Percentiles rank a stretch among this genome's conserved stretches.
These are phyloP conservation scores for Paecilomyces formosus DNA, from an alignment of 2,329 filamentous ascomycete species.

Conservation along the genomic window DNA sequence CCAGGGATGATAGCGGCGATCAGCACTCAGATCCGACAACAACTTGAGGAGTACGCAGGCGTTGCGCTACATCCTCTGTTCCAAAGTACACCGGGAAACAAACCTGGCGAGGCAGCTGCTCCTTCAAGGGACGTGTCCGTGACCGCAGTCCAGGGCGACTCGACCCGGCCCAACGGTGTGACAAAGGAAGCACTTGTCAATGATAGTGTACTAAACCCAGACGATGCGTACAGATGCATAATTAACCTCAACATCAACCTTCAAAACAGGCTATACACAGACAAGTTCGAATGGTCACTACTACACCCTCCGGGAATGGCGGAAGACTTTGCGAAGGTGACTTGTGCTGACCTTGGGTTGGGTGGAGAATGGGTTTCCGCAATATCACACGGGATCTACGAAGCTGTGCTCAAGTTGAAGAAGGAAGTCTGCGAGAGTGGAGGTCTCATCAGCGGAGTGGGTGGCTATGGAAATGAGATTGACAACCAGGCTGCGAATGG, in stretches of 20 bases:
- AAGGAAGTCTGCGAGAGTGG: constrained; percentile 95
- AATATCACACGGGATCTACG: constrained; percentile 94
- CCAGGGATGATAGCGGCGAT: constrained; percentile 67
- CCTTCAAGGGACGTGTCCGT: constrained; percentile 49
- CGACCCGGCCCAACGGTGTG: constrained; percentile 33
- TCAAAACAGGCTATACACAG: constrained; percentile 83
- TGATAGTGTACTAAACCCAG: constrained; percentile 73
- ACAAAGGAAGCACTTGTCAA: constrained; percentile 42
- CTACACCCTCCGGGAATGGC: constrained; percentile 86
- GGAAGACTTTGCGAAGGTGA: constrained; percentile 85
- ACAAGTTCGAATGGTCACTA: constrained; percentile 97
- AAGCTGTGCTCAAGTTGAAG: constrained; percentile 83
- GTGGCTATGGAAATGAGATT: constrained; percentile 61
- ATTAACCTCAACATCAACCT: constrained; percentile 87
- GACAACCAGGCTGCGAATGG: constrained; percentile 80
- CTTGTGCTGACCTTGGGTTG: constrained; percentile 84
- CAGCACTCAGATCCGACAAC: constrained; percentile 87
- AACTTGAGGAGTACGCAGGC: constrained; percentile 91
- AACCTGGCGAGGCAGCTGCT: constrained; percentile 24
- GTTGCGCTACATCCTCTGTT: constrained; percentile 91
- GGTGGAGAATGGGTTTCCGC: constrained; percentile 89
- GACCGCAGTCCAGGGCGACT: constrained; percentile 47
- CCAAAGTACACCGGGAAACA: constrained; percentile 42
- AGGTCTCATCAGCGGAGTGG: constrained; percentile 69
- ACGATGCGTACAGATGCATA: constrained; percentile 91